Evolutionary conservation across 805 yeast genomes (phyloP).

Genomic region (Ogataea trehaloabstinens): DNA sequence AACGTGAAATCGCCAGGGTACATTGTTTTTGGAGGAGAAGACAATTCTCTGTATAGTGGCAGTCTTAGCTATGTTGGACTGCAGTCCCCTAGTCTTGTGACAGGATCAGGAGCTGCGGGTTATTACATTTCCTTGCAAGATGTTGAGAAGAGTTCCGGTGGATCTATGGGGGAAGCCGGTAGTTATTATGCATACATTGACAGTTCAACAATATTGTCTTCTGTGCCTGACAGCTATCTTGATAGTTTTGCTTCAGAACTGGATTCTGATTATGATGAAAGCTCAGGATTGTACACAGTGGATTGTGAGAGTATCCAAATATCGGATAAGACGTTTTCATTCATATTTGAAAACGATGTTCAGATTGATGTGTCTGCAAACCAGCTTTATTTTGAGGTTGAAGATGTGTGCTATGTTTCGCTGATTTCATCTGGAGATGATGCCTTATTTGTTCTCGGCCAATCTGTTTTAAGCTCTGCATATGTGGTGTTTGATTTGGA

Average conservation of each 20-base stretch:
- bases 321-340: conserved; percentile 10
- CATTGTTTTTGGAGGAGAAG: conserved; percentile 33
- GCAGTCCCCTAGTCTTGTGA: conserved; percentile 7
- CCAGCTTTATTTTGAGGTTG: conserved; percentile 17
- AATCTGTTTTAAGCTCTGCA: conserved; percentile 59
- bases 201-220: conserved; percentile 52
- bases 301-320: conserved; percentile 19
- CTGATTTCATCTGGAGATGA: conserved; percentile 16
- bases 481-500: conserved; percentile 67
- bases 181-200: conserved; percentile 44
- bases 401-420: conserved; percentile 21
- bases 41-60: conserved; percentile 27
- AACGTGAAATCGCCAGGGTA: conserved; percentile 24
- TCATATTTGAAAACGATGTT: conserved; percentile 18
- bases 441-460: conserved; percentile 52
- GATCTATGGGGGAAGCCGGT: conserved; percentile 7
- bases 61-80: conserved; percentile 18
- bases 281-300: conserved; percentile 20
- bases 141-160: conserved; percentile 13
- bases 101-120: conserved; percentile 10
- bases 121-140: conserved; percentile 16
- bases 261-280: conserved; percentile 15
- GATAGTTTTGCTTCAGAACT: conserved; percentile 11
- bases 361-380: conserved; percentile 20
- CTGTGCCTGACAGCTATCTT: conserved; percentile 40